phyloP scores from a whole-genome alignment of 1,284 basidiomycete species.

The Cryptococcus floricola region DNA sequence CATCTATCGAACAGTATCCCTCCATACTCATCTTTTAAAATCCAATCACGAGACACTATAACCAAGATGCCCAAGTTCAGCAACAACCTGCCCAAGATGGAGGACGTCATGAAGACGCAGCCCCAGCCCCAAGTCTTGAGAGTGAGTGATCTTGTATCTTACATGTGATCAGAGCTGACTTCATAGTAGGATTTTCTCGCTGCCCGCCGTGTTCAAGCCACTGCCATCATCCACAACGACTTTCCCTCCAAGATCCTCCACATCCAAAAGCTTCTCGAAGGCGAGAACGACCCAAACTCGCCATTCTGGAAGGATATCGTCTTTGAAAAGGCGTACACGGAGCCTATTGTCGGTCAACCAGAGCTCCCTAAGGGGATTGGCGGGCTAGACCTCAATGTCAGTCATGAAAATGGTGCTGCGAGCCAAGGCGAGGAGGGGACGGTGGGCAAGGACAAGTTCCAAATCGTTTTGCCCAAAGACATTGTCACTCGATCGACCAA shows the following conservation, averaged over 20 bases:
- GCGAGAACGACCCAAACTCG: conserved; percentile 24
- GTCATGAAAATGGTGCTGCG: neutral
- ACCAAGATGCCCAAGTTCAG: conserved; percentile 15
- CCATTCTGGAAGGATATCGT: conserved; percentile 17
- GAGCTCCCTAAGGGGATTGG: neutral
- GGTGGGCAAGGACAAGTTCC: neutral
- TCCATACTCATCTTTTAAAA: too few species aligned
- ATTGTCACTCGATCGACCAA: neutral
- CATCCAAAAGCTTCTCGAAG: conserved; percentile 17
- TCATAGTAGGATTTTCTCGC: conserved; percentile 19
- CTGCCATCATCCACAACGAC: conserved; percentile 21
- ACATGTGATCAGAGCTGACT: neutral
- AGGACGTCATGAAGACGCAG: conserved; percentile 26
- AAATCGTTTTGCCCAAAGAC: conserved; percentile 5
- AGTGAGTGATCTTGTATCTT: conserved; percentile 8
- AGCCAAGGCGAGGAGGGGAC: neutral
- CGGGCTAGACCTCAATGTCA: too few species aligned
- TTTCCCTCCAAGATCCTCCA: conserved; percentile 28
- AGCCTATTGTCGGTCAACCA: conserved; percentile 17
- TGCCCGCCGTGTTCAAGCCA: conserved; percentile 19
- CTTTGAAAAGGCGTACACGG: conserved; percentile 10
- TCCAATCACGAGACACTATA: too few species aligned
- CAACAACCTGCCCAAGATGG: conserved; percentile 18
- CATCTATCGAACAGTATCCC: too few species aligned
- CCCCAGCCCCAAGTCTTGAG: conserved; percentile 17